Conservation (phyloP, 495 filamentous ascomycete genomes). For the Podospora fimiseda region DNA sequence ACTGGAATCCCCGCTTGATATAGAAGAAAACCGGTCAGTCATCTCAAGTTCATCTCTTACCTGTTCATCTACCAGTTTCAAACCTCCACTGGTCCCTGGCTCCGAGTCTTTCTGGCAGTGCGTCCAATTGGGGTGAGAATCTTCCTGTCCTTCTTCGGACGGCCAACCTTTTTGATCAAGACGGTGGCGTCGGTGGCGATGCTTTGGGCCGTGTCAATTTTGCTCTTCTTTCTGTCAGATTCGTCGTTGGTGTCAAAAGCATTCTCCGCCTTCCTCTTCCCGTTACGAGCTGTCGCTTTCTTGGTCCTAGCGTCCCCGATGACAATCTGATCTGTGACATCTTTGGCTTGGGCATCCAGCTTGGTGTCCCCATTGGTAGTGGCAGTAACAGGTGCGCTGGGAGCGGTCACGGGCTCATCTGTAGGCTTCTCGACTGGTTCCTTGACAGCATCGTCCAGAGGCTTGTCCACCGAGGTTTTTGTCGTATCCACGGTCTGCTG, state of each 20-base stretch:
- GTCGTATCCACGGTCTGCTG: too few relatives aligned
- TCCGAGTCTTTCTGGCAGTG: conserved; percentile 38
- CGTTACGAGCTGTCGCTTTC: neutral
- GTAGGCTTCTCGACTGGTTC: neutral
- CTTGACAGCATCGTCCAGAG: neutral
- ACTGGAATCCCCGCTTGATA: neutral
- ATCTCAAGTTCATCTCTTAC: conserved; percentile 2
- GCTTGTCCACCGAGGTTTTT: conserved; percentile 6
- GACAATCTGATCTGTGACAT: conserved; percentile 6
- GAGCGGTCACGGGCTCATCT: conserved; percentile 3
- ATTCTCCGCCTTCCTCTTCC: conserved; percentile 13
- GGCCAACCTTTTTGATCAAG: conserved; percentile 24
- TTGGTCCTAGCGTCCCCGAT: neutral
- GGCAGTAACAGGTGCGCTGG: conserved; percentile 2
- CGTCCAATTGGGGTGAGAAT: conserved; percentile 27
- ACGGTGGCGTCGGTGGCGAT: conserved; percentile 10
- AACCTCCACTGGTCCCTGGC: conserved; percentile 35
- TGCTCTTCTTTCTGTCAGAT: conserved; percentile 29
- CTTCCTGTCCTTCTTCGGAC: conserved; percentile 35
- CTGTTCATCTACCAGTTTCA: neutral
- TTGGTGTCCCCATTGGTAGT: conserved; percentile 8
- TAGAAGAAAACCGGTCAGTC: conserved; percentile 4
- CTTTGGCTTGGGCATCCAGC: conserved; percentile 18
- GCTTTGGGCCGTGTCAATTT: conserved; percentile 21
- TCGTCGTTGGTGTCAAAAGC: conserved; percentile 11